These are phyloP conservation scores for Chamaenerion angustifolium DNA, from an alignment of 345 rosid genomes.

Conservation along the genomic window DNA sequence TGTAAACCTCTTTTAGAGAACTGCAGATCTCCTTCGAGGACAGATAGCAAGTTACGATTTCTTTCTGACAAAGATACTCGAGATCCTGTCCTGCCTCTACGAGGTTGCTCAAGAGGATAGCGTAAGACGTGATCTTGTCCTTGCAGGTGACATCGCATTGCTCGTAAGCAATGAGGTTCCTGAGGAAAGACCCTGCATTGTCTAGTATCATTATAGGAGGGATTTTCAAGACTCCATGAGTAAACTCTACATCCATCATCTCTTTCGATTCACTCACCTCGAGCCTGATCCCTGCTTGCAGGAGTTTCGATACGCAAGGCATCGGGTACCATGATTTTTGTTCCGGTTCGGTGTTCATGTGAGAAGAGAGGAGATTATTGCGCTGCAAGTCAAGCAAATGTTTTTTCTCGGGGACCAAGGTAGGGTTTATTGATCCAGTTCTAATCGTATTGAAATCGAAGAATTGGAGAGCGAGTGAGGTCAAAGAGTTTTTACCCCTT, in stretches of 20 bases:
- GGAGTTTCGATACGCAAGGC: slow-evolving; percentile 6
- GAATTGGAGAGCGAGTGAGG: slow-evolving; percentile 2
- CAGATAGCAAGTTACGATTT: slow-evolving; percentile 2
- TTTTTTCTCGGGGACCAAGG: background rate
- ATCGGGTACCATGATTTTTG: background rate
- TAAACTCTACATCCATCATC: slow-evolving; percentile 7
- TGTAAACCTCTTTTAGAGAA: slow-evolving; percentile 3
- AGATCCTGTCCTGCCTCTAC: slow-evolving; percentile 5
- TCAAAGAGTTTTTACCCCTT: background rate
- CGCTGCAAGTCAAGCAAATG: slow-evolving; percentile 9
- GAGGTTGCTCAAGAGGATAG: slow-evolving; percentile 5
- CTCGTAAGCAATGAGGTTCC: slow-evolving; percentile 9
- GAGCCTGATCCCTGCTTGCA: slow-evolving; percentile 3
- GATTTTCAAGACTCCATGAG: slow-evolving; percentile 1
- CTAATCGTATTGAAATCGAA: slow-evolving; percentile 7
- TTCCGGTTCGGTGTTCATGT: background rate
- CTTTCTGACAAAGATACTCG: slow-evolving; percentile 4
- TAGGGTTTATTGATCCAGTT: slow-evolving; percentile 2
- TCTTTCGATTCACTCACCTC: slow-evolving; percentile 1
- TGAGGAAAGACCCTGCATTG: slow-evolving; percentile 3
- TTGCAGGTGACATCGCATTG: slow-evolving; percentile 3
- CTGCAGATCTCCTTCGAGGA: background rate
- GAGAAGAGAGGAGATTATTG: slow-evolving; percentile 3
- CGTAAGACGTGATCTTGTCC: slow-evolving; percentile 8
- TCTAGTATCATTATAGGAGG: slow-evolving; percentile 5